Percentiles rank a stretch among this genome's conserved stretches.
Evolutionary conservation across 2,329 filamentous ascomycete genomes (phyloP).

Genomic region (Ophiostoma angusticollis): DNA sequence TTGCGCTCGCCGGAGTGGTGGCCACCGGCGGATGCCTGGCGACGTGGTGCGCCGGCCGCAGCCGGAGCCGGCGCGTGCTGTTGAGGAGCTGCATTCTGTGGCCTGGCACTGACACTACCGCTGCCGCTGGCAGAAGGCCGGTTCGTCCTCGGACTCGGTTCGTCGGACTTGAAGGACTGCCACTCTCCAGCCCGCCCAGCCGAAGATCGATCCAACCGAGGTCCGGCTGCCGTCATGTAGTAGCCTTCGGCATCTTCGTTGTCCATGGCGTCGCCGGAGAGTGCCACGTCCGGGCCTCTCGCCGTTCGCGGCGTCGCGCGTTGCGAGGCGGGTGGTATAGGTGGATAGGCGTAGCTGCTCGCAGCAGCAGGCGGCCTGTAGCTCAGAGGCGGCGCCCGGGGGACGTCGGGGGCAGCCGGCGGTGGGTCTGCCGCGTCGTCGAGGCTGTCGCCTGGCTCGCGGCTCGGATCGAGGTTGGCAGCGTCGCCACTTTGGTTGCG

Average conservation of each 20-base stretch:
- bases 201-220: background rate
- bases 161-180: constrained; percentile 14
- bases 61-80: constrained; percentile 13
- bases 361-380: constrained; percentile 35
- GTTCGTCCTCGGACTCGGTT: constrained; percentile 14
- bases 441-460: background rate
- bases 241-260: constrained; percentile 18
- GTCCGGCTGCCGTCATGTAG: constrained; percentile 17
- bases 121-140: constrained; percentile 10
- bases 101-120: constrained; percentile 6
- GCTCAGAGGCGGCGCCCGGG: constrained; percentile 44
- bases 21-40: constrained; percentile 9
- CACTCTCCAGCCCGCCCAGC: background rate
- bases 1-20: constrained; percentile 30
- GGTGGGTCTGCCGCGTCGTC: constrained; percentile 19
- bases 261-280: constrained; percentile 10
- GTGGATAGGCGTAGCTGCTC: constrained; percentile 15
- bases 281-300: constrained; percentile 13
- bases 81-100: constrained; percentile 6
- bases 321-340: background rate
- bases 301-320: constrained; percentile 5
- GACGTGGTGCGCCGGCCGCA: background rate
- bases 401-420: constrained; percentile 47
- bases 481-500: constrained; percentile 24
- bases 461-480: constrained; percentile 6